These are phyloP conservation scores for Pouteria glomerata DNA, from an alignment of 148 eudicot genomes.

Conservation along the genomic window DNA sequence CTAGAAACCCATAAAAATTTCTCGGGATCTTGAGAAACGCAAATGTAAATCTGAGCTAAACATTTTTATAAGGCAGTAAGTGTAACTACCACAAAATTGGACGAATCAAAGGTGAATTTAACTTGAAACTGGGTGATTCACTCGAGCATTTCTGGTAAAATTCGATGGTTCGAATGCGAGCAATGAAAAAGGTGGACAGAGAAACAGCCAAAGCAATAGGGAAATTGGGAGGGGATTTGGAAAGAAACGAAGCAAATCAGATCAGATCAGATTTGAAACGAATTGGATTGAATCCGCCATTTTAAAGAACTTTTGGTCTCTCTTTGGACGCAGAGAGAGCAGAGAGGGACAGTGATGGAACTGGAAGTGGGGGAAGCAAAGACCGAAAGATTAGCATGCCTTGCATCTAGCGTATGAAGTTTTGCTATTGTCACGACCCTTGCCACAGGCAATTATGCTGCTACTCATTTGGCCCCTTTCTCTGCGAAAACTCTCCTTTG, in stretches of 20 bases:
- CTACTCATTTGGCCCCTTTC: no score
- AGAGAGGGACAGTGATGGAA: not conserved
- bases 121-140: not conserved
- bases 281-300: not conserved
- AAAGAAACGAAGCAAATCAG: not conserved
- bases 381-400: no score
- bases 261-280: not conserved
- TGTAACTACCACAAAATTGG: not conserved
- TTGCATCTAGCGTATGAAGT: no score
- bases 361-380: no score
- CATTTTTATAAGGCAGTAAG: not conserved
- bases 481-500: no score
- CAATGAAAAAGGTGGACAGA: not conserved
- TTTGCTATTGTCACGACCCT: no score
- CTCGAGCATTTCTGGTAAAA: not conserved
- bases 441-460: no score
- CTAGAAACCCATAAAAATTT: not conserved
- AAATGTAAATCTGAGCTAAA: not conserved
- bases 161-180: not conserved
- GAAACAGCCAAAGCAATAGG: not conserved
- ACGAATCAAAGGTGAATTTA: constrained; percentile 1
- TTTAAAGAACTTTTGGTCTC: not conserved
- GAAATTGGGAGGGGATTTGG: not conserved
- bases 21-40: constrained; percentile 7
- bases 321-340: not conserved